phyloP scores from a whole-genome alignment of 2,329 filamentous ascomycete genomes.

The Venturia aucupariae region DNA sequence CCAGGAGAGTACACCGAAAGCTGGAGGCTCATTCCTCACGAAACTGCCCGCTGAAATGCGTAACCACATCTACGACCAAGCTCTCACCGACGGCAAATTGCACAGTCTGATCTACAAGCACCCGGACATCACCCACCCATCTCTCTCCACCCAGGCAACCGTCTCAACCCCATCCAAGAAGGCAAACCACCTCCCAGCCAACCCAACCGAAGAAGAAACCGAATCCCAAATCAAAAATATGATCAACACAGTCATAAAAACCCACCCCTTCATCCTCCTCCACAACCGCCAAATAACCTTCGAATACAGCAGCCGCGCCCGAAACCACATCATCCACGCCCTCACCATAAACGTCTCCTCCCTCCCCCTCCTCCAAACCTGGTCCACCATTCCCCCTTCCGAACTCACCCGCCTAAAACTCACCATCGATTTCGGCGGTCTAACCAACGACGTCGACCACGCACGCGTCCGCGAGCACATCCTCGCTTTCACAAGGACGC shows the following conservation, averaged over 20 bases:
- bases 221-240: not conserved
- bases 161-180: not conserved
- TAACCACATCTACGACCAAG: not conserved
- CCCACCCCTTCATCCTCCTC: conserved; percentile 7
- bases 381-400: not conserved
- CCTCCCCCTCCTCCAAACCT: not conserved
- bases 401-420: not conserved
- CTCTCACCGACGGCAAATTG: not conserved
- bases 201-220: not conserved
- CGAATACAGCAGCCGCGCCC: not conserved
- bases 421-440: not conserved
- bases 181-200: not conserved
- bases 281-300: not conserved
- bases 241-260: not conserved
- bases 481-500: not conserved
- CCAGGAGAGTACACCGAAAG: not conserved
- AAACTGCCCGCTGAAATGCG: not conserved
- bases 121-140: not conserved
- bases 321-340: not conserved
- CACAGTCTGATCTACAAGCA: not conserved
- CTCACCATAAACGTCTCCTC: not conserved
- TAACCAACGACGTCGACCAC: not conserved
- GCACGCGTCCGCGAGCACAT: not conserved
- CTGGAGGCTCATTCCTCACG: not conserved
- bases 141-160: not conserved